Conservation (phyloP, 179 eudicot species). For the Heliamphora pulchella region DNA sequence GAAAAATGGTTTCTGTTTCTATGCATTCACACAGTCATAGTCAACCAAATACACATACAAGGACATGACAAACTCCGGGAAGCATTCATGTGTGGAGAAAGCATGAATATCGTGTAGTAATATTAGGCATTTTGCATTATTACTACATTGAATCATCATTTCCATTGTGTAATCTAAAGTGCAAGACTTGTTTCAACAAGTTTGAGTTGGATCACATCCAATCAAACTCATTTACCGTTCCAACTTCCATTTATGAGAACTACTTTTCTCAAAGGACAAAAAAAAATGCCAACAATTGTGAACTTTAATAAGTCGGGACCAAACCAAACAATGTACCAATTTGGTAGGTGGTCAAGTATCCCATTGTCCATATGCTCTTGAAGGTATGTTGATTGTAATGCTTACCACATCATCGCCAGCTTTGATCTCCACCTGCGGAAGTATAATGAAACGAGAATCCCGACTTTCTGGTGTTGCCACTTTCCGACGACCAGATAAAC, state of each 20-base stretch:
- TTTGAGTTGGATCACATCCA: background rate
- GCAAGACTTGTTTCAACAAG: background rate
- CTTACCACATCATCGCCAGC: conserved; percentile 96
- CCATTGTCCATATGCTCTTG: background rate
- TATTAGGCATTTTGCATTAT: background rate
- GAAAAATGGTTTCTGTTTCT: background rate
- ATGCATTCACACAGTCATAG: background rate
- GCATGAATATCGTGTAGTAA: background rate
- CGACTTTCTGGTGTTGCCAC: conserved; percentile 46
- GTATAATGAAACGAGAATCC: conserved; percentile 67
- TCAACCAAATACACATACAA: background rate
- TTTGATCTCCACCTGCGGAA: conserved; percentile 83
- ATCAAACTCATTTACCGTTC: background rate
- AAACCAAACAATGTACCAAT: background rate
- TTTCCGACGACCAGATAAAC: conserved; percentile 46
- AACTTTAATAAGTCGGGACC: background rate
- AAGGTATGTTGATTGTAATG: conserved; percentile 9
- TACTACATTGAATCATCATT: background rate
- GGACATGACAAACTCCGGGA: background rate
- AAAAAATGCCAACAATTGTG: background rate
- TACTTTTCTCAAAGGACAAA: background rate
- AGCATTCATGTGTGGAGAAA: background rate
- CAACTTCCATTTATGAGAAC: background rate
- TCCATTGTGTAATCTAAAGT: background rate
- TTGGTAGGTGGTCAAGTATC: background rate